phyloP scores from a whole-genome alignment of 371 early-diverging fungal species.

The Entomophthora muscae region DNA sequence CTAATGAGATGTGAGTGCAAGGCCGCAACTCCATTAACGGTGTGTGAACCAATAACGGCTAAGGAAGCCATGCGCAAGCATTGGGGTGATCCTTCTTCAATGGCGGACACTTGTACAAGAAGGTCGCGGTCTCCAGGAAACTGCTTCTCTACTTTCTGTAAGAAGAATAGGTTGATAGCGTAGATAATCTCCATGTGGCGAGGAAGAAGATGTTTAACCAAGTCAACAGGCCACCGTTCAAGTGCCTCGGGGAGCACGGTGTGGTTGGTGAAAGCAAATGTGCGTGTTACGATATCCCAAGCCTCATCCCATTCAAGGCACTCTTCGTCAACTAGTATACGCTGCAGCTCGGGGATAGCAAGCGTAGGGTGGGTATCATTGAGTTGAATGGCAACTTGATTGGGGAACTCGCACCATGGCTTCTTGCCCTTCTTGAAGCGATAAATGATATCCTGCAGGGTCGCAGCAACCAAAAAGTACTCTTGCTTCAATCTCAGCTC shows the following conservation, averaged over 20 bases:
- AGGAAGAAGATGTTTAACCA: conserved; percentile 69
- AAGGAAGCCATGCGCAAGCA: conserved; percentile 45
- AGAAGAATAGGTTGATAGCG: conserved; percentile 87
- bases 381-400: conserved; percentile 81
- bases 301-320: conserved; percentile 77
- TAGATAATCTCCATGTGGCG: conserved; percentile 88
- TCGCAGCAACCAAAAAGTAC: conserved; percentile 81
- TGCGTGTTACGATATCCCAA: conserved; percentile 73
- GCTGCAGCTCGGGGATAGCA: conserved; percentile 73
- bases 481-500: conserved; percentile 86
- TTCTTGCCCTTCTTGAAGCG: conserved; percentile 69
- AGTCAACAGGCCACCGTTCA: conserved; percentile 84
- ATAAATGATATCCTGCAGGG: conserved; percentile 66
- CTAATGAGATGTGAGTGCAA: conserved; percentile 78
- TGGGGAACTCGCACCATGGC: conserved; percentile 69
- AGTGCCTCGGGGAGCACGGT: conserved; percentile 89
- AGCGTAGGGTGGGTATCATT: conserved; percentile 72
- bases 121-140: conserved; percentile 75
- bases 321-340: conserved; percentile 75
- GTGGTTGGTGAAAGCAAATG: conserved; percentile 89
- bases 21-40: conserved; percentile 83
- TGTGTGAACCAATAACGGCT: conserved; percentile 57
- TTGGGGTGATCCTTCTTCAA: conserved; percentile 74
- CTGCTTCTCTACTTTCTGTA: conserved; percentile 66
- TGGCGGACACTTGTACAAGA: conserved; percentile 68